Base-by-base conservation (phyloP, 495 filamentous ascomycete genomes). In the Neurospora hispaniola region DNA sequence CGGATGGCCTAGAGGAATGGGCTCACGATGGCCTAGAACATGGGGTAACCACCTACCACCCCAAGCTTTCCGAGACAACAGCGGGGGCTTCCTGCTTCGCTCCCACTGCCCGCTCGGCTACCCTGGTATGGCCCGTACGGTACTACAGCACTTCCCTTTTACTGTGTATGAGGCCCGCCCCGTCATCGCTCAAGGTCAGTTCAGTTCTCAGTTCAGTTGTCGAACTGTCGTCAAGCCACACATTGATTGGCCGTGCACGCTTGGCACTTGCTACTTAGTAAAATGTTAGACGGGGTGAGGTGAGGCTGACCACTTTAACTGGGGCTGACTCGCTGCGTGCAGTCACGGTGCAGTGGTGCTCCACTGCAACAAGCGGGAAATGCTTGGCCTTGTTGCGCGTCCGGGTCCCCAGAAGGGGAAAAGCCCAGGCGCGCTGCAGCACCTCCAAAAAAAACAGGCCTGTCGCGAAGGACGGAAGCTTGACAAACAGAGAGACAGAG, bases 361-460 rank as follows among this genome's bases (percentile, higher is more conserved):
- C 31, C 23, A n/a, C n/a, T n/a, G n/a, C n/a, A 31, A 23, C 31
- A 40, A 40, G 27, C 54, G 27, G 14, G 54, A 66, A 66, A 35
- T 66, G 54, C 54, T 66, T 66, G 54, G 54, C 54, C 54, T 66
- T 66, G 27, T 66, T 66, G 27, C 27, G 54, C 27, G 27, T 38
- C 35, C 4, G 5, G 35, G 4, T 6, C 54, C 54, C 27, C 31
- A 66, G 54, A 66, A 66, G 5, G 54, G 54, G 54, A 66, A 66
- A 62, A 62, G 54, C 69, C 69, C 69, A 71, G 76, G 76, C 79
- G 77, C 75, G 77, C 27, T 71, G 69, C 73, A 71, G 69, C 71
- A 78, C 73, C 74, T 76, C 71, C 71, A 71, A 76, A 79, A 76
- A 79, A 75, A 79, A 73, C 1, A 9, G 54, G 54, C 54, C 54